A percentile compares a stretch with the other conserved stretches of the same genome.
Conservation (phyloP, 2,329 filamentous ascomycete species). For the Colletotrichum destructivum region DNA sequence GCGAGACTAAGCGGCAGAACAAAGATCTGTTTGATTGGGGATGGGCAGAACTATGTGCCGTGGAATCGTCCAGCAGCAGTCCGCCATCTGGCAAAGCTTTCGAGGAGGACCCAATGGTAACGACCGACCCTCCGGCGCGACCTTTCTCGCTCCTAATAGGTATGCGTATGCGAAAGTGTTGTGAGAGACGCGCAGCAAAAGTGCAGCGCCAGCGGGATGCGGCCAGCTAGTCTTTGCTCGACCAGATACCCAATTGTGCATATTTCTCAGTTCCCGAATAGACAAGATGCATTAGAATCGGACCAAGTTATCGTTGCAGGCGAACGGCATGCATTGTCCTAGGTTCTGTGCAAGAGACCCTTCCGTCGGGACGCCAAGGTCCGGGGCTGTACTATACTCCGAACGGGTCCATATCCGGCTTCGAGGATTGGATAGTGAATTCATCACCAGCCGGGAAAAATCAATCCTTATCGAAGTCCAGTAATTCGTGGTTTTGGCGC, state of each 20-base stretch:
- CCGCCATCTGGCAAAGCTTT: conserved; percentile 63
- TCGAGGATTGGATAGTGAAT: not conserved
- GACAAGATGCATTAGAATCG: conserved; percentile 21
- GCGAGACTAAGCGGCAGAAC: conserved; percentile 25
- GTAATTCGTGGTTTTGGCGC: conserved; percentile 9
- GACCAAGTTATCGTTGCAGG: not conserved
- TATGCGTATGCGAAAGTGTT: conserved; percentile 37
- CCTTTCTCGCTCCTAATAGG: conserved; percentile 41
- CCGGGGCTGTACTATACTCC: not conserved
- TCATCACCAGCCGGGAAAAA: not conserved
- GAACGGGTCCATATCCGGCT: conserved; percentile 11
- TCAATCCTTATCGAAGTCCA: not conserved
- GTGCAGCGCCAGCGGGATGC: conserved; percentile 22
- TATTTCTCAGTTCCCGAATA: conserved; percentile 30
- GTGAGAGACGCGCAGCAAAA: conserved; percentile 18
- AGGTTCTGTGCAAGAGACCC: not conserved
- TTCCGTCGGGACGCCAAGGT: conserved; percentile 13
- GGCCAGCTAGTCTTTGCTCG: conserved; percentile 22
- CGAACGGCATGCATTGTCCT: not conserved
- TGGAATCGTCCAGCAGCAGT: conserved; percentile 59
- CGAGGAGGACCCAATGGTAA: conserved; percentile 52
- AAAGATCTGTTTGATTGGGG: conserved; percentile 30
- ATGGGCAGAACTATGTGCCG: conserved; percentile 30
- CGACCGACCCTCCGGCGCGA: conserved; percentile 41
- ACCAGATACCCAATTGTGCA: conserved; percentile 26